Conservation (phyloP, 306 rosid species). For the Hippophae rhamnoides region DNA sequence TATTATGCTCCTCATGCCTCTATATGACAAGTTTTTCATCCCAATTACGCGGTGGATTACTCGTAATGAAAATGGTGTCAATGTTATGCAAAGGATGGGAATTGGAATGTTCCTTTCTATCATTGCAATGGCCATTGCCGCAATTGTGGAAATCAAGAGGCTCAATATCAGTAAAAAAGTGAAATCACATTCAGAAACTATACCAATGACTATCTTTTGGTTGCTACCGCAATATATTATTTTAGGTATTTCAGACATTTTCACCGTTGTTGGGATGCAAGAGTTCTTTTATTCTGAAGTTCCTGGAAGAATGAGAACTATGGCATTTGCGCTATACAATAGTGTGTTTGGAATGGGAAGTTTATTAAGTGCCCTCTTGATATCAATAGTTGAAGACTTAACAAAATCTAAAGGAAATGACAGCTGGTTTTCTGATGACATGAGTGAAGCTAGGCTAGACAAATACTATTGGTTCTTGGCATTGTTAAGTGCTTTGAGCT, state of each 20-base stretch:
- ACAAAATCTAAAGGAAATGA: constrained; percentile 39
- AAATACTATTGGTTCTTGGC: constrained; percentile 77
- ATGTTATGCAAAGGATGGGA: constrained; percentile 85
- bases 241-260: constrained; percentile 75
- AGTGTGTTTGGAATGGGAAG: constrained; percentile 96
- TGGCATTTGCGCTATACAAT: constrained; percentile 67
- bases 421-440: constrained; percentile 85
- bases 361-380: constrained; percentile 71
- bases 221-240: constrained; percentile 78
- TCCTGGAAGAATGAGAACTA: constrained; percentile 67
- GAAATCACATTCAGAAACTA: constrained; percentile 26
- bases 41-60: constrained; percentile 57
- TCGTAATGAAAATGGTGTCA: constrained; percentile 50
- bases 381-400: constrained; percentile 45
- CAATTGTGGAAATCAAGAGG: constrained; percentile 63
- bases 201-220: constrained; percentile 72
- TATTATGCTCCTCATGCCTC: constrained; percentile 70
- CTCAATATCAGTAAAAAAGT: constrained; percentile 36
- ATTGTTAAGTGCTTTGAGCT: constrained; percentile 40
- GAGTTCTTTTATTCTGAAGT: constrained; percentile 90
- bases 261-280: constrained; percentile 94
- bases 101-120: constrained; percentile 78
- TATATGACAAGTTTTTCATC: constrained; percentile 59
- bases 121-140: constrained; percentile 73
- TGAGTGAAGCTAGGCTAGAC: constrained; percentile 69